Evolutionary conservation across 2,329 filamentous ascomycete genomes (phyloP).

Genomic region (Zopfia rhizophila): DNA sequence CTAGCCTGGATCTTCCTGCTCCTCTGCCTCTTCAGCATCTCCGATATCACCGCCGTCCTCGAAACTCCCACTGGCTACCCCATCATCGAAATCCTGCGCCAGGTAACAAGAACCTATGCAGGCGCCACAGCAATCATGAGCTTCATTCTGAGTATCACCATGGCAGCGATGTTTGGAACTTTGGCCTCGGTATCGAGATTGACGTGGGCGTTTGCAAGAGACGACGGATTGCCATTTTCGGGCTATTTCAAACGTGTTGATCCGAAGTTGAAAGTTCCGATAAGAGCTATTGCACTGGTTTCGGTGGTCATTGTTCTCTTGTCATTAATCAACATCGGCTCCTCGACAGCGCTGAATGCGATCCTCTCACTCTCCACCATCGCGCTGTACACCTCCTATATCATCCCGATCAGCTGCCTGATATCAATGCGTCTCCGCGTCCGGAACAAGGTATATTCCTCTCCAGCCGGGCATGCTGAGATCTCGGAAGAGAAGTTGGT

Average conservation of each 20-base stretch:
- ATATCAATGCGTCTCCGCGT: slow-evolving; percentile 44
- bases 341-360: slow-evolving; percentile 51
- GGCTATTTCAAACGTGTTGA: slow-evolving; percentile 33
- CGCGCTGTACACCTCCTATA: slow-evolving; percentile 53
- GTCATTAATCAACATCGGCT: slow-evolving; percentile 53
- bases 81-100: slow-evolving; percentile 54
- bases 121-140: slow-evolving; percentile 52
- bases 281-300: slow-evolving; percentile 50
- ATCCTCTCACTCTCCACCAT: slow-evolving; percentile 53
- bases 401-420: slow-evolving; percentile 52
- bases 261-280: slow-evolving; percentile 44
- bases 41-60: slow-evolving; percentile 37
- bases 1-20: slow-evolving; percentile 54
- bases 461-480: slow-evolving; percentile 6
- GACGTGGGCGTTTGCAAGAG: slow-evolving; percentile 59
- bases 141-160: slow-evolving; percentile 45
- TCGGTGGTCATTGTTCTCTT: slow-evolving; percentile 46
- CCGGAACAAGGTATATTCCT: slow-evolving; percentile 1
- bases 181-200: slow-evolving; percentile 56
- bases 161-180: slow-evolving; percentile 48
- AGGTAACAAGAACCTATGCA: slow-evolving; percentile 47
- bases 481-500: slow-evolving; percentile 4
- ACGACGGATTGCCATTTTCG: slow-evolving; percentile 52
- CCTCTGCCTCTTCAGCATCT: slow-evolving; percentile 54
- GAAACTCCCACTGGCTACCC: slow-evolving; percentile 47